Conservation (phyloP, 2,329 filamentous ascomycete genomes). For the Leptographium flavum region DNA sequence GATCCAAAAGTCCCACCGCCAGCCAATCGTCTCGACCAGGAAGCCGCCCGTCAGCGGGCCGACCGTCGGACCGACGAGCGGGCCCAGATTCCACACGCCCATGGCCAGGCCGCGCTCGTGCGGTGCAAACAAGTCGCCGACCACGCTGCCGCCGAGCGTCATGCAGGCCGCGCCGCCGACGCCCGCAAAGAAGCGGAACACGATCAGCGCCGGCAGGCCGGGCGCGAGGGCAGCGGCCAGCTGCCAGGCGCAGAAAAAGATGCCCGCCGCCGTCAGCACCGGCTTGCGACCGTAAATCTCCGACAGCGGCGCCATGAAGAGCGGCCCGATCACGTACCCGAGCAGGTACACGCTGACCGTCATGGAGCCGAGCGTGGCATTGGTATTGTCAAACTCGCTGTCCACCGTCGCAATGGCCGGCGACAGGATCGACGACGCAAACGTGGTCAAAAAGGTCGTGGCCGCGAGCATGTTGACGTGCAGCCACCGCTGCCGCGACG, state of each 20-base stretch:
- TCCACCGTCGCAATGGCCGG: conserved; percentile 31
- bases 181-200: conserved; percentile 12
- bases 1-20: conserved; percentile 30
- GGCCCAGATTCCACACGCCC: conserved; percentile 25
- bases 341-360: conserved; percentile 48
- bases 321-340: conserved; percentile 45
- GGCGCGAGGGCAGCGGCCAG: conserved; percentile 50
- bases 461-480: conserved; percentile 38
- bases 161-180: conserved; percentile 10
- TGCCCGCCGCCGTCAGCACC: conserved; percentile 59
- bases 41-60: conserved; percentile 36
- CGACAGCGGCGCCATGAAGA: conserved; percentile 15
- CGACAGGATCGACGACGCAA: conserved; percentile 47
- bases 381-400: conserved; percentile 28
- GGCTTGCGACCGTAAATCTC: conserved; percentile 27
- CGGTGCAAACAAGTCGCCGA: conserved; percentile 16
- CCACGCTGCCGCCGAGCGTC: conserved; percentile 8
- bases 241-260: conserved; percentile 48
- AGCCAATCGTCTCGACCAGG: conserved; percentile 27
- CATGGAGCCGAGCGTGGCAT: conserved; percentile 30
- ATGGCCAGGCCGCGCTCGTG: conserved; percentile 45
- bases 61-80: conserved; percentile 25
- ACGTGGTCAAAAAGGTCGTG: conserved; percentile 52
- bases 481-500: conserved; percentile 39
- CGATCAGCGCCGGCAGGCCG: conserved; percentile 25